A percentile compares a stretch with the other conserved stretches of the same genome.
phyloP scores from a whole-genome alignment of 2,329 filamentous ascomycete species.

The Fusarium sambucinum region DNA sequence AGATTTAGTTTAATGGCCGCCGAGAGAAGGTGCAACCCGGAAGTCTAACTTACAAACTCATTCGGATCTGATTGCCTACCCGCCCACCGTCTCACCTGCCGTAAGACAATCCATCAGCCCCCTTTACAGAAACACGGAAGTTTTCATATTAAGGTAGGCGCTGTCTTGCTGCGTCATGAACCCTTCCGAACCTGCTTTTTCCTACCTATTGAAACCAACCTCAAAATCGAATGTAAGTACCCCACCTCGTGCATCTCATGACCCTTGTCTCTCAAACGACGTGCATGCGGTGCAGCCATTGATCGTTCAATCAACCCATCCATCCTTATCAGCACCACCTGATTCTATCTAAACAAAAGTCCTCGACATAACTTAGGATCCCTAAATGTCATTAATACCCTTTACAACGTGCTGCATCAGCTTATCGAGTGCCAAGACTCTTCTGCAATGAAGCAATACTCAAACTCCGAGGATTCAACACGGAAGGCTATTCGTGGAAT shows the following conservation, averaged over 20 bases:
- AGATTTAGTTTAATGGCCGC: constrained; percentile 33
- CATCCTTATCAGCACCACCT: constrained; percentile 32
- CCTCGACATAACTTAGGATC: constrained; percentile 11
- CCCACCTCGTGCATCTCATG: constrained; percentile 20
- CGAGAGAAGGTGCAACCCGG: constrained; percentile 20
- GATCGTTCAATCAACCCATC: constrained; percentile 21
- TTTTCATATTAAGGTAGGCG: constrained; percentile 7
- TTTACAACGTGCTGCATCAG: constrained; percentile 20
- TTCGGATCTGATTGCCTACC: constrained; percentile 1
- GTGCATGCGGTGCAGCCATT: constrained; percentile 12
- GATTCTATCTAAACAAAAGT: constrained; percentile 32
- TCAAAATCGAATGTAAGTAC: neutral
- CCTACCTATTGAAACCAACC: neutral
- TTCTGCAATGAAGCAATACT: constrained; percentile 3
- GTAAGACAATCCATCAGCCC: constrained; percentile 5
- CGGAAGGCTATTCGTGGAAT: constrained; percentile 23
- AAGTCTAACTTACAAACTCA: constrained; percentile 24
- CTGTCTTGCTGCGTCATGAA: constrained; percentile 5
- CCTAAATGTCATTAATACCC: neutral
- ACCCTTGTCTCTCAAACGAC: constrained; percentile 18
- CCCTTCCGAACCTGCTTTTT: constrained; percentile 7
- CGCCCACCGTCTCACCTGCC: neutral
- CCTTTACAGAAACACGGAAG: constrained; percentile 4
- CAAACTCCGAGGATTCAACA: neutral
- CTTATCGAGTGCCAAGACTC: constrained; percentile 27